A percentile compares a stretch with the other conserved stretches of the same genome.
Evolutionary conservation across 140 eudicot genomes (phyloP).

Genomic region (Cichorium intybus): DNA sequence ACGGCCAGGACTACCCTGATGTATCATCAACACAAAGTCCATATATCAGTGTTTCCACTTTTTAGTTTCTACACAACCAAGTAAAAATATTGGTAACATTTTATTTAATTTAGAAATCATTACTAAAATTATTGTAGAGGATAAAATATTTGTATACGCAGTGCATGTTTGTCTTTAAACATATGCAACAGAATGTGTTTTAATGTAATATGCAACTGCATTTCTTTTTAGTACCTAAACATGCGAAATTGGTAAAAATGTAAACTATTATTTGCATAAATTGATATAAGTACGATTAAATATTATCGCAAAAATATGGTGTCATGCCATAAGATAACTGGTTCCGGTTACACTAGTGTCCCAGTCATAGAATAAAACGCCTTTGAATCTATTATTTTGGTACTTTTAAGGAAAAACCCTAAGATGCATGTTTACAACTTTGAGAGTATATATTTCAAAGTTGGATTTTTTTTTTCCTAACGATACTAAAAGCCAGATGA

Average conservation of each 20-base stretch:
- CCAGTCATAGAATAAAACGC: no score
- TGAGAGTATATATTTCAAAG: no score
- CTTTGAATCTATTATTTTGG: background rate
- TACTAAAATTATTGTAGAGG: background rate
- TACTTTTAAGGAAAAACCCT: background rate
- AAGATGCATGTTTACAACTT: no score
- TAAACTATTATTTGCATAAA: no score
- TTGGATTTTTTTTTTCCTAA: no score
- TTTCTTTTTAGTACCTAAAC: background rate
- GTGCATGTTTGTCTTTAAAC: background rate
- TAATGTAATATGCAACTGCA: background rate
- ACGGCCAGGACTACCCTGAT: slow-evolving; percentile 68
- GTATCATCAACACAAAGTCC: background rate
- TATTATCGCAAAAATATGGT: background rate
- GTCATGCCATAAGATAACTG: background rate
- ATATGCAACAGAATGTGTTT: background rate
- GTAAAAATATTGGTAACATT: background rate
- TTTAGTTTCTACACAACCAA: background rate
- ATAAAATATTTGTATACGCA: background rate
- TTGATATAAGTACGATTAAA: background rate
- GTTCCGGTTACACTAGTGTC: no score
- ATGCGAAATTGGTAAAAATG: no score
- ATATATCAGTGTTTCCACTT: background rate
- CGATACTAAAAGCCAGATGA: background rate
- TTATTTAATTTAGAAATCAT: background rate